phyloP scores from a whole-genome alignment of 1,284 basidiomycete species.

The Cutaneotrichosporon dermatis region DNA sequence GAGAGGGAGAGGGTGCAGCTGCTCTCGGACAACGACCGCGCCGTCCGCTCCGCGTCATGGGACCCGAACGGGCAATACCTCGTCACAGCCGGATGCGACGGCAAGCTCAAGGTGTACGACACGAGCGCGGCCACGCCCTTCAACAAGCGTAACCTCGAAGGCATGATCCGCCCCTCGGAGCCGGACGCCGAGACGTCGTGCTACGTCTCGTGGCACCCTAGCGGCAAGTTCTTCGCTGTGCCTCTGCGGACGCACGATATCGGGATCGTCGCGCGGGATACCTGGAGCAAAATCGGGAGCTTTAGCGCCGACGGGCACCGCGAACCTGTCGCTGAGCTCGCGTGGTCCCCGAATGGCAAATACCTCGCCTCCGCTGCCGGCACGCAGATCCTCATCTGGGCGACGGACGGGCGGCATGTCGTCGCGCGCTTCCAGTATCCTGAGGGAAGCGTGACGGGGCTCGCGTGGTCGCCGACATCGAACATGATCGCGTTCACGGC shows the following conservation, averaged over 20 bases:
- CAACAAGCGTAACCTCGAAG: conserved; percentile 70
- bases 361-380: conserved; percentile 75
- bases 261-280: conserved; percentile 62
- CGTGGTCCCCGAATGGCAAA: conserved; percentile 80
- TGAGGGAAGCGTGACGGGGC: conserved; percentile 55
- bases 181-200: conserved; percentile 63
- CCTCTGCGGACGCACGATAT: conserved; percentile 79
- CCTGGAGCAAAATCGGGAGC: conserved; percentile 65
- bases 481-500: conserved; percentile 89
- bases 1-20: conserved; percentile 64
- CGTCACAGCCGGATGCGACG: conserved; percentile 62
- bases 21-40: conserved; percentile 69
- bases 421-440: conserved; percentile 27
- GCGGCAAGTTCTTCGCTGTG: conserved; percentile 78
- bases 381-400: conserved; percentile 54
- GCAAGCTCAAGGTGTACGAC: conserved; percentile 82
- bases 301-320: conserved; percentile 59
- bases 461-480: conserved; percentile 74
- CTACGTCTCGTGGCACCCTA: conserved; percentile 87
- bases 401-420: conserved; percentile 41
- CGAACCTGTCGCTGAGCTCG: conserved; percentile 66
- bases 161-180: conserved; percentile 67
- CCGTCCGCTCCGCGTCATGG: conserved; percentile 80
- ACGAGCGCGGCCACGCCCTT: conserved; percentile 59
- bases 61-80: conserved; percentile 76